Evolutionary conservation across 2,329 filamentous ascomycete genomes (phyloP).

Genomic region (Rosellinia necatrix): DNA sequence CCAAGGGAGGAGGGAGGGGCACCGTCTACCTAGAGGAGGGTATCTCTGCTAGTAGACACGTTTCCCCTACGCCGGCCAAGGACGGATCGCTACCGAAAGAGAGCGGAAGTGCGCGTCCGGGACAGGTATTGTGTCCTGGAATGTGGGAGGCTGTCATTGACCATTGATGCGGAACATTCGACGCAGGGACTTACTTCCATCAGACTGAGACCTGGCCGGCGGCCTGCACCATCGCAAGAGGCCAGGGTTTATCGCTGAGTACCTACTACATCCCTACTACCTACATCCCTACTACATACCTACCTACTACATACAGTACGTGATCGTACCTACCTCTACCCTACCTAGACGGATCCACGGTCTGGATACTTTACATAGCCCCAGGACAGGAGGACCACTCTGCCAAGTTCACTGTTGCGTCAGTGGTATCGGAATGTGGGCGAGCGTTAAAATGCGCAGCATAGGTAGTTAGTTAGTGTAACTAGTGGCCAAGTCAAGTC

Average conservation of each 20-base stretch:
- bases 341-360: too few relatives aligned
- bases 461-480: too few relatives aligned
- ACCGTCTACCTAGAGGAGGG: neutral
- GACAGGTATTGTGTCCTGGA: constrained; percentile 6
- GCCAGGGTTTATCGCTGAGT: too few relatives aligned
- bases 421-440: constrained; percentile 17
- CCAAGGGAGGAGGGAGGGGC: constrained; percentile 21
- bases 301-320: too few relatives aligned
- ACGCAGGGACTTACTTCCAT: neutral
- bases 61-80: constrained; percentile 11
- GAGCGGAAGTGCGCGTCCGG: constrained; percentile 20
- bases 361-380: too few relatives aligned
- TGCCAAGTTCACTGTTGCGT: constrained; percentile 14
- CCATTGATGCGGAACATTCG: constrained; percentile 6
- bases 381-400: too few relatives aligned
- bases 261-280: too few relatives aligned
- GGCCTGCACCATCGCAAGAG: neutral
- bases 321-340: too few relatives aligned
- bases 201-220: neutral
- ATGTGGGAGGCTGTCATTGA: constrained; percentile 23
- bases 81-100: constrained; percentile 14
- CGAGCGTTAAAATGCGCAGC: neutral
- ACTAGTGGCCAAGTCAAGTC: too few relatives aligned
- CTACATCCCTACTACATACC: too few relatives aligned
- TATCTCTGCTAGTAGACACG: constrained; percentile 12